Evolutionary conservation across 768 basidiomycete species (phyloP).

Genomic region (Rhodotorula taiwanensis): DNA sequence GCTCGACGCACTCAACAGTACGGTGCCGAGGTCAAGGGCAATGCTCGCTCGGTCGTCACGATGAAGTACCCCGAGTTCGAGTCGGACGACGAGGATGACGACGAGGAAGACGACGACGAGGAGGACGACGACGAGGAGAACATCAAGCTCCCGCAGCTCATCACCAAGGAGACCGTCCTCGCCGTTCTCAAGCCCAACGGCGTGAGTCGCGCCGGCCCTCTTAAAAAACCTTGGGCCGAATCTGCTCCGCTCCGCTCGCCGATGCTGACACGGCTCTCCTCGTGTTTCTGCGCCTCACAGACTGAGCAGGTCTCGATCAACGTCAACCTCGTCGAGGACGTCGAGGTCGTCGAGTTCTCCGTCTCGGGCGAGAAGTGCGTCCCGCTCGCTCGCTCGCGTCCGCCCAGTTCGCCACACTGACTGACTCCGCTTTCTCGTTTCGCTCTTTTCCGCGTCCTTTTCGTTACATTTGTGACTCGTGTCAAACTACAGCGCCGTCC

Average conservation of each 20-base stretch:
- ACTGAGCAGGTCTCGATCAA: conserved; percentile 37
- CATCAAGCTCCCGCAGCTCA: conserved; percentile 43
- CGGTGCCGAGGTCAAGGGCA: conserved; percentile 37
- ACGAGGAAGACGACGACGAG: conserved; percentile 47
- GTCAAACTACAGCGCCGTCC: conserved; percentile 36
- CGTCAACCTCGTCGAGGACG: conserved; percentile 38
- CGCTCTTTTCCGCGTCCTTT: background rate
- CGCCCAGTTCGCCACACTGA: background rate
- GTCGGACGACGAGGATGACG: conserved; percentile 53
- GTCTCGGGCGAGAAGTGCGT: conserved; percentile 35
- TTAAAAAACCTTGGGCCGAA: too few relatives aligned
- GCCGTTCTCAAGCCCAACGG: conserved; percentile 27
- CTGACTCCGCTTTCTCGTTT: too few relatives aligned
- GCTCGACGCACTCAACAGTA: conserved; percentile 11
- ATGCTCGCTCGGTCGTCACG: conserved; percentile 31
- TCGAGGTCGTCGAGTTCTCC: conserved; percentile 37
- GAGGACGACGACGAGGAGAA: conserved; percentile 54
- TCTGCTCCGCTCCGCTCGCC: background rate
- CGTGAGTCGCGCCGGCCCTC: conserved; percentile 11
- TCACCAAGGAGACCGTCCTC: conserved; percentile 46
- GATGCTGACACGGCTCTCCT: background rate
- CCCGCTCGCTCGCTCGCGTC: too few relatives aligned
- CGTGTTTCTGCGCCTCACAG: conserved; percentile 37
- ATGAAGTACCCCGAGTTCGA: conserved; percentile 56
- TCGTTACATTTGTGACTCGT: background rate